Evolutionary conservation across 805 yeast genomes (phyloP).

Genomic region (Saccharomycopsis microspora): DNA sequence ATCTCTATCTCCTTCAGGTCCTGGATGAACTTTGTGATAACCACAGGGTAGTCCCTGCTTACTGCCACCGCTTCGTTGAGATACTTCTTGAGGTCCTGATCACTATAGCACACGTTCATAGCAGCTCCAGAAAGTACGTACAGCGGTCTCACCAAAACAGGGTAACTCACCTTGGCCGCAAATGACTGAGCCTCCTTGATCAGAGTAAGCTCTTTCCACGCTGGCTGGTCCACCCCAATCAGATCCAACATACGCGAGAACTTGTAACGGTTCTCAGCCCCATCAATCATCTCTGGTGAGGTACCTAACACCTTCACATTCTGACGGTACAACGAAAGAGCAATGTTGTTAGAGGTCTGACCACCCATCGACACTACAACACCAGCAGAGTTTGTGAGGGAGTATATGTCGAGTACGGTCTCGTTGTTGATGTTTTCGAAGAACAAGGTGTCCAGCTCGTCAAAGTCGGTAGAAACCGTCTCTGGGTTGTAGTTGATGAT

Average conservation of each 20-base stretch:
- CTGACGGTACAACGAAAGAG: constrained; percentile 83
- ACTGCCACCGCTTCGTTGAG: constrained; percentile 93
- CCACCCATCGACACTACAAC: constrained; percentile 98
- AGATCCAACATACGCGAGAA: constrained; percentile 94
- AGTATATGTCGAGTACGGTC: constrained; percentile 90
- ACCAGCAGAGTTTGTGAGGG: constrained; percentile 81
- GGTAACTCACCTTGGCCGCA: constrained; percentile 84
- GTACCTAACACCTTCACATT: constrained; percentile 94
- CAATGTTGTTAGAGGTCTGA: constrained; percentile 95
- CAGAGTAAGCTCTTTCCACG: constrained; percentile 96
- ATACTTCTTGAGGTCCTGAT: constrained; percentile 78
- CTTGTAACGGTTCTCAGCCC: constrained; percentile 96
- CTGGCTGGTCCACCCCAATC: constrained; percentile 97
- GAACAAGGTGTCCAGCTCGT: constrained; percentile 93
- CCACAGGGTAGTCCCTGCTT: constrained; percentile 96
- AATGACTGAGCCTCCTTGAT: constrained; percentile 85
- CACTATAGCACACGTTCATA: constrained; percentile 91
- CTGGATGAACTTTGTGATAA: constrained; percentile 91
- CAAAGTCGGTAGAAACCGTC: constrained; percentile 97
- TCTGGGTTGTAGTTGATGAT: constrained; percentile 98
- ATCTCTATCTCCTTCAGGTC: constrained; percentile 96
- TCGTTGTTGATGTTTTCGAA: constrained; percentile 93
- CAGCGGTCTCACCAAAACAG: constrained; percentile 95
- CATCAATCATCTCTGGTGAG: constrained; percentile 95
- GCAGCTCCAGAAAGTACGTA: constrained; percentile 98